Evolutionary conservation across 495 filamentous ascomycete species (phyloP).

Genomic region (Talaromyces ruber): DNA sequence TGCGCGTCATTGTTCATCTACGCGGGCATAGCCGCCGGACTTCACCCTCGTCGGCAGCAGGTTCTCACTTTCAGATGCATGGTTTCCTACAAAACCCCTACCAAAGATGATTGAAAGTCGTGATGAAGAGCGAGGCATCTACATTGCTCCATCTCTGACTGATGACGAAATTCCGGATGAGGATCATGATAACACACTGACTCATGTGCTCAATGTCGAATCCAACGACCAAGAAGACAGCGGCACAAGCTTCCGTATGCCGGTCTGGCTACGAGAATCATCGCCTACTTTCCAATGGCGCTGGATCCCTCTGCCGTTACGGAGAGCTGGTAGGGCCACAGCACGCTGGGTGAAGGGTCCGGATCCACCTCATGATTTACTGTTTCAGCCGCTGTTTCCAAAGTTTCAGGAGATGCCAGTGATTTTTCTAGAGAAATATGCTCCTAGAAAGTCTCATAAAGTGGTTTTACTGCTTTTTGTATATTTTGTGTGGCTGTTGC

Average conservation of each 20-base stretch:
- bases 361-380: conserved; percentile 49
- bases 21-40: neutral
- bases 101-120: conserved; percentile 26
- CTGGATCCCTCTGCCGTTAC: conserved; percentile 42
- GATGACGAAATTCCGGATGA: conserved; percentile 29
- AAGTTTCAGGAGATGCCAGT: conserved; percentile 59
- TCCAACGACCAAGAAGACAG: conserved; percentile 29
- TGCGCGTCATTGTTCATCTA: neutral
- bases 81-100: neutral
- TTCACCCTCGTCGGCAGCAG: neutral
- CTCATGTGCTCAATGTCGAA: conserved; percentile 16
- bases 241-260: conserved; percentile 22
- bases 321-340: conserved; percentile 38
- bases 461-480: conserved; percentile 49
- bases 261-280: conserved; percentile 45
- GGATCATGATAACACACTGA: conserved; percentile 17
- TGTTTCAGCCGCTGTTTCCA: conserved; percentile 63
- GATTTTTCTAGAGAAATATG: conserved; percentile 48
- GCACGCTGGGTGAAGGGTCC: conserved; percentile 67
- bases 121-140: conserved; percentile 25
- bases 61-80: neutral
- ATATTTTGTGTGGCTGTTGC: conserved; percentile 62
- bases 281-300: conserved; percentile 44
- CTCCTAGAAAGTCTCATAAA: conserved; percentile 57
- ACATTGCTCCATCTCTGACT: conserved; percentile 26